These are phyloP conservation scores for Helminthosporium solani DNA, from an alignment of 2,329 filamentous ascomycete species.

Conservation along the genomic window DNA sequence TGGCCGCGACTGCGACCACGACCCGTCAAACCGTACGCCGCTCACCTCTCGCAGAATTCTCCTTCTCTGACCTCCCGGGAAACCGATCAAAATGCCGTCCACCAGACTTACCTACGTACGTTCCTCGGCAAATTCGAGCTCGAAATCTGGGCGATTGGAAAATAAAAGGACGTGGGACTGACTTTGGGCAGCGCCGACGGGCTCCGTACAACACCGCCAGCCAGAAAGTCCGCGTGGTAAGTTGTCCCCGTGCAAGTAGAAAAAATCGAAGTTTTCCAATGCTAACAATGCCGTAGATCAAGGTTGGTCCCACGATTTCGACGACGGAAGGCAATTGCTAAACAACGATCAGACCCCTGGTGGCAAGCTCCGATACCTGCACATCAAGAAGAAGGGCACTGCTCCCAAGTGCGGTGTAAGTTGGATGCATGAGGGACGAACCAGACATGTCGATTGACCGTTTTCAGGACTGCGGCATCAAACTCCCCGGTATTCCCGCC, in stretches of 20 bases:
- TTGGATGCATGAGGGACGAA: conserved; percentile 7
- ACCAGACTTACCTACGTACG: conserved; percentile 60
- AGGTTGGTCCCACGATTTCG: conserved; percentile 15
- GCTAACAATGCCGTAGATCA: conserved; percentile 22
- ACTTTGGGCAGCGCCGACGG: conserved; percentile 53
- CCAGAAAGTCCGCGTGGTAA: conserved; percentile 78
- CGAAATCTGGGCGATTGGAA: conserved; percentile 3
- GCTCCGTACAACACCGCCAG: conserved; percentile 91
- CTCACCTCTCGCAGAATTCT: conserved; percentile 33
- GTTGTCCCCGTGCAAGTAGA: neutral
- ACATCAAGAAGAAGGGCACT: conserved; percentile 99
- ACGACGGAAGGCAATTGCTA: conserved; percentile 7
- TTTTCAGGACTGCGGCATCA: conserved; percentile 90
- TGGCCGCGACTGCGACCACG: conserved; percentile 4
- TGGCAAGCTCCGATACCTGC: conserved; percentile 90
- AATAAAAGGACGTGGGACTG: conserved; percentile 24
- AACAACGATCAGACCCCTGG: conserved; percentile 77
- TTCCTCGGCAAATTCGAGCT: conserved; percentile 14
- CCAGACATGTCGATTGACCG: conserved; percentile 18
- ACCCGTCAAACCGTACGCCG: conserved; percentile 13
- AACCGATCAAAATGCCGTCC: conserved; percentile 53
- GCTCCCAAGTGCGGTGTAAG: conserved; percentile 79
- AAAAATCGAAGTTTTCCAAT: neutral
- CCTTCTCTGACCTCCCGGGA: conserved; percentile 37
- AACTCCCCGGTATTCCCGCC: conserved; percentile 95